Conservation (phyloP, 148 eudicot genomes). For the Vaccinium macrocarpon region DNA sequence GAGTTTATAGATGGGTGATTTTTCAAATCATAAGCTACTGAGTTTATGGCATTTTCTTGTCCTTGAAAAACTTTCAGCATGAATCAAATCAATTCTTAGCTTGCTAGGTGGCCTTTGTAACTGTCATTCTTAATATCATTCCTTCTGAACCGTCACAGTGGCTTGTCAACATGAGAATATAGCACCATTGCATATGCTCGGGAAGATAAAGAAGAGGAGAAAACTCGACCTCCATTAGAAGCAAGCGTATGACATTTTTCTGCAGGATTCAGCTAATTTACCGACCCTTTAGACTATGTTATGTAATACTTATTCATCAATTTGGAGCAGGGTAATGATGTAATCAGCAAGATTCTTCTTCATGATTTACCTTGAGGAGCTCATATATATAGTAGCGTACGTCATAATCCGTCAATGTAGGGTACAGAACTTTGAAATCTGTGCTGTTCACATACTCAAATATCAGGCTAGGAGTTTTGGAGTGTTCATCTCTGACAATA, state of each 20-base stretch:
- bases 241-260: too few species aligned
- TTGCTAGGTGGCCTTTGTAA: neutral
- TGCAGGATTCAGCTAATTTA: neutral
- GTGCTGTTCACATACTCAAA: slow-evolving; percentile 46
- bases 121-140: neutral
- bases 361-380: slow-evolving; percentile 40
- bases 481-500: slow-evolving; percentile 42
- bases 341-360: neutral
- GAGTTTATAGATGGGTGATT: neutral
- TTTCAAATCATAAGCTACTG: neutral
- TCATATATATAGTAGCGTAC: slow-evolving; percentile 42
- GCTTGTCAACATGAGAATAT: neutral
- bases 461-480: slow-evolving; percentile 42
- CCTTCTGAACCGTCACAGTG: neutral
- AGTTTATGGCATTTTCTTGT: neutral
- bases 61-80: neutral
- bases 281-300: neutral
- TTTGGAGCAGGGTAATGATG: neutral
- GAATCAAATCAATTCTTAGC: neutral
- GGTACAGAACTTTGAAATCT: slow-evolving; percentile 42
- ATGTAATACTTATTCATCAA: neutral
- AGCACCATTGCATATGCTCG: neutral
- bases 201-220: neutral
- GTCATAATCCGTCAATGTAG: slow-evolving; percentile 44
- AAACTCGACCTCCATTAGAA: neutral